Evolutionary conservation across 371 early-diverging fungal species (phyloP).

Genomic region (Rhizopus arrhizus): DNA sequence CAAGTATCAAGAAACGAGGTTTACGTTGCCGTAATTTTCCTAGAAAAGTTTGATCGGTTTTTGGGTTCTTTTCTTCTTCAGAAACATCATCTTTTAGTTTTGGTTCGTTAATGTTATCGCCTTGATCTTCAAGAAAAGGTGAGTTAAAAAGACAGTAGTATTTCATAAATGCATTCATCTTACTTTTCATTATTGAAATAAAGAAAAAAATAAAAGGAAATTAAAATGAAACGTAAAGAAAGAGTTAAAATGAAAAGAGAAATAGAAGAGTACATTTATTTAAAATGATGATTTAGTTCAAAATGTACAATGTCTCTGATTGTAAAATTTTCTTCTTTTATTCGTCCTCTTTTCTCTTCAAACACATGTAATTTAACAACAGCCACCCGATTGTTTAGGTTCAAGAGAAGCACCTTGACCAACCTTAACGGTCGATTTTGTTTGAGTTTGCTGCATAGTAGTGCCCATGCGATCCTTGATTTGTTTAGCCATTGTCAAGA

Average conservation of each 20-base stretch:
- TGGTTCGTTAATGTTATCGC: too few relatives aligned
- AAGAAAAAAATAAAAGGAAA: not conserved
- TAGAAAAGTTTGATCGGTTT: not conserved
- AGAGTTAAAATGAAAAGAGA: too few relatives aligned
- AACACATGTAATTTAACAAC: slow-evolving; percentile 33
- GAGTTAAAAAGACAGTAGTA: not conserved
- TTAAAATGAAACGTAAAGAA: too few relatives aligned
- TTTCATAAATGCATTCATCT: not conserved
- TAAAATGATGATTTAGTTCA: too few relatives aligned
- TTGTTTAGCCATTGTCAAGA: slow-evolving; percentile 88
- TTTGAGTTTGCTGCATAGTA: slow-evolving; percentile 38
- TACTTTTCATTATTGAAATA: not conserved
- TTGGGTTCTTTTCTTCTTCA: too few relatives aligned
- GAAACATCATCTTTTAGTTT: too few relatives aligned
- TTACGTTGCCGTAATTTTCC: not conserved
- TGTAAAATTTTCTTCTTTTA: too few relatives aligned
- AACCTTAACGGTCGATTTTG: slow-evolving; percentile 49
- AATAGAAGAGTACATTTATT: too few relatives aligned
- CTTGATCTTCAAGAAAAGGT: too few relatives aligned
- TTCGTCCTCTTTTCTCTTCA: too few relatives aligned
- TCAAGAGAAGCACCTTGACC: slow-evolving; percentile 50
- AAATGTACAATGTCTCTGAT: too few relatives aligned
- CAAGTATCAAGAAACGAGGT: not conserved
- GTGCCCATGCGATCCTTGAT: slow-evolving; percentile 68
- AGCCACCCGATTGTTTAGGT: slow-evolving; percentile 48